A percentile compares a stretch with the other conserved stretches of the same genome.
Evolutionary conservation across 2,329 filamentous ascomycete species (phyloP).

Genomic region (Orbilia brochopaga): DNA sequence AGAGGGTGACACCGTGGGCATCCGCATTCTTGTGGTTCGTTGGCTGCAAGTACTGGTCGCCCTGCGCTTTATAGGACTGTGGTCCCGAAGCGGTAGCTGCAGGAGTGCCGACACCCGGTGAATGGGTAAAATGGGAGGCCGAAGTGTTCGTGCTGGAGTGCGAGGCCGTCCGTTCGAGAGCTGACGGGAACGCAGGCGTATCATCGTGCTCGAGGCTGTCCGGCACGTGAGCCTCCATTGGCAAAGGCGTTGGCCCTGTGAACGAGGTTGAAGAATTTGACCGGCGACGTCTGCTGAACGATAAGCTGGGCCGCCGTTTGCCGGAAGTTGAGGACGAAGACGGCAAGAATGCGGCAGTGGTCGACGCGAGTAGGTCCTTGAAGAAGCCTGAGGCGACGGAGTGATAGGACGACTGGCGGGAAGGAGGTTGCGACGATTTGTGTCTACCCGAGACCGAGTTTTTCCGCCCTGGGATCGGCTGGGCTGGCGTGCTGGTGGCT

Average conservation of each 20-base stretch:
- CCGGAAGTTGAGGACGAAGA: conserved; percentile 38
- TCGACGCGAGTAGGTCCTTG: conserved; percentile 50
- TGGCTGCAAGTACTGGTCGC: conserved; percentile 13
- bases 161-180: conserved; percentile 43
- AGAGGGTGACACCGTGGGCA: conserved; percentile 21
- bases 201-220: conserved; percentile 34
- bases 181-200: conserved; percentile 26
- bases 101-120: conserved; percentile 38
- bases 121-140: conserved; percentile 49
- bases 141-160: conserved; percentile 49
- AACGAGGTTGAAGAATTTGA: conserved; percentile 45
- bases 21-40: conserved; percentile 17
- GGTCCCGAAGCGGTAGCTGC: conserved; percentile 42
- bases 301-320: conserved; percentile 47
- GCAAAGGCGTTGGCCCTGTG: conserved; percentile 18
- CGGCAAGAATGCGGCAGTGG: conserved; percentile 41
- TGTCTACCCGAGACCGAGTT: conserved; percentile 30
- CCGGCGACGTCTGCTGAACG: conserved; percentile 38
- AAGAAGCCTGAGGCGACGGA: conserved; percentile 47
- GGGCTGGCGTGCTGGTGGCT: conserved; percentile 10
- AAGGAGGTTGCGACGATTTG: conserved; percentile 40
- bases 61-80: conserved; percentile 38
- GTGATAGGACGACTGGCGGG: conserved; percentile 43
- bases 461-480: conserved; percentile 27
- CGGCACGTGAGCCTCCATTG: conserved; percentile 34